phyloP scores from a whole-genome alignment of 2,329 filamentous ascomycete genomes.

The Domatiomyces catenatus region DNA sequence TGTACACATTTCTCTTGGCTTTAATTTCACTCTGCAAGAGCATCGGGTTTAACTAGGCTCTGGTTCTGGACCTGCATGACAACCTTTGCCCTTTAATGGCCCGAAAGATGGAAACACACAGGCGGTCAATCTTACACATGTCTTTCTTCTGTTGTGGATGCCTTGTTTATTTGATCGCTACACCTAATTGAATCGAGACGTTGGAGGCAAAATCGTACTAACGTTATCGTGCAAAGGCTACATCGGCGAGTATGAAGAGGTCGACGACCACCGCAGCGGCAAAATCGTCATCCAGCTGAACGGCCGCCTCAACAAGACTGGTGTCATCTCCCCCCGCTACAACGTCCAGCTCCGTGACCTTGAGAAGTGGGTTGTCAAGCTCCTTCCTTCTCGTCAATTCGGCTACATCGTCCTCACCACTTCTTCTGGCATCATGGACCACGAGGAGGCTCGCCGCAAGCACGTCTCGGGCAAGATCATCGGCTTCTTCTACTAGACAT shows the following conservation, averaged over 20 bases:
- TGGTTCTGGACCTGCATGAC: constrained; percentile 62
- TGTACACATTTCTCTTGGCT: constrained; percentile 27
- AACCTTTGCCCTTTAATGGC: constrained; percentile 99
- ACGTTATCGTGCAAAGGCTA: constrained; percentile 50
- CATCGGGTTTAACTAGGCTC: constrained; percentile 99
- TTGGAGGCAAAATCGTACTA: constrained; percentile 32
- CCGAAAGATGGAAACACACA: constrained; percentile 69
- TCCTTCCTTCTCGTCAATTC: constrained; percentile 98
- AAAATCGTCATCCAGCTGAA: constrained; percentile 99
- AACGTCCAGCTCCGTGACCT: constrained; percentile 95
- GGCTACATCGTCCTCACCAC: constrained; percentile 98
- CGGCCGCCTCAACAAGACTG: constrained; percentile 97
- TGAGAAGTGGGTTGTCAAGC: constrained; percentile 99
- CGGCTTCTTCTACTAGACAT: constrained; percentile 90
- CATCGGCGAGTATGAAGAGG: constrained; percentile 99
- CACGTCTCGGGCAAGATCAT: constrained; percentile 99
- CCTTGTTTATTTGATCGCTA: constrained; percentile 89
- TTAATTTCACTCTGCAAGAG: background rate
- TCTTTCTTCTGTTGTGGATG: constrained; percentile 49
- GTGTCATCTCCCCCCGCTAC: constrained; percentile 98
- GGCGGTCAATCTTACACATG: constrained; percentile 95
- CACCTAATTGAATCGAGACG: constrained; percentile 33
- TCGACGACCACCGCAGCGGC: constrained; percentile 98
- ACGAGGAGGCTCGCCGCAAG: constrained; percentile 98
- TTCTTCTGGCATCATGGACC: constrained; percentile 99